Percentiles rank a stretch among this genome's conserved stretches.
These are phyloP conservation scores for Cutaneotrichosporon curvatum DNA, from an alignment of 1,284 basidiomycete species.

Conservation along the genomic window DNA sequence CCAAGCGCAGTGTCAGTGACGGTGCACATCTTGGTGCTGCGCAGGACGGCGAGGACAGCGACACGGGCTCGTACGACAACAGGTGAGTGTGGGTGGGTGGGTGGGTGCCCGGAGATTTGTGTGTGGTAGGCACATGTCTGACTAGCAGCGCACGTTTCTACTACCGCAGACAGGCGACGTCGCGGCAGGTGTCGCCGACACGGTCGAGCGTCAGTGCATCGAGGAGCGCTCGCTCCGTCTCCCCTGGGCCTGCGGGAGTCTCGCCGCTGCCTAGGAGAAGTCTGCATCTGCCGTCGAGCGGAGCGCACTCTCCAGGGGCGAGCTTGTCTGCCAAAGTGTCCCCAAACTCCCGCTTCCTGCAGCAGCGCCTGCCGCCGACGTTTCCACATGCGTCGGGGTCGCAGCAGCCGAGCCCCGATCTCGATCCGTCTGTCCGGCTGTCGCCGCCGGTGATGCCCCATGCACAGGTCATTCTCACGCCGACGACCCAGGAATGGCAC, in stretches of 20 bases:
- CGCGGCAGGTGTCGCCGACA: conserved; percentile 30
- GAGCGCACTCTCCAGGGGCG: conserved; percentile 11
- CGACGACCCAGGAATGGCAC: conserved; percentile 47
- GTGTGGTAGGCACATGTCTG: neutral
- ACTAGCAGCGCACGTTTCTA: conserved; percentile 42
- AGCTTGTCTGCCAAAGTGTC: conserved; percentile 29
- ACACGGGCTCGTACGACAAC: conserved; percentile 34
- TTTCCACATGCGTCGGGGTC: conserved; percentile 20
- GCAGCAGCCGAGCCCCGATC: conserved; percentile 1
- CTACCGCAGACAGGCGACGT: conserved; percentile 33
- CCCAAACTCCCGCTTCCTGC: conserved; percentile 40
- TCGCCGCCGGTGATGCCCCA: conserved; percentile 1
- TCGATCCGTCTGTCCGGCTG: neutral
- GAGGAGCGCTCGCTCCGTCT: conserved; percentile 7
- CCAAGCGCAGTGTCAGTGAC: neutral
- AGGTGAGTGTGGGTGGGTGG: no score
- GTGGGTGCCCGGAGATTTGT: no score
- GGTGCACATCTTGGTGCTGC: neutral
- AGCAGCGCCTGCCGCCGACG: conserved; percentile 38
- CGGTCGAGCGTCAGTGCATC: conserved; percentile 18
- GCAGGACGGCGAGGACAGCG: conserved; percentile 2
- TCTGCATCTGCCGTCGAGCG: conserved; percentile 21
- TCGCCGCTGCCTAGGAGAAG: conserved; percentile 18
- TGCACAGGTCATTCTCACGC: conserved; percentile 45
- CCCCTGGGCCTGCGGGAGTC: conserved; percentile 4